Conservation (phyloP, 345 rosid species). For the Brassica napus region Da-Ae NC_063442.1:37891501-37892000, state of each 20-base stretch:
- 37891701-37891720: slow-evolving; percentile 5
- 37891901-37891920: not conserved
- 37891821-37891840: not conserved
- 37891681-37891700: not conserved
- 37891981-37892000: not conserved
- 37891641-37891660: not conserved
- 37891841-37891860: slow-evolving; percentile 3
- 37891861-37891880: not conserved
- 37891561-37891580: slow-evolving; percentile 28
- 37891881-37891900: slow-evolving; percentile 9
- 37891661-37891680: not conserved
- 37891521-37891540: not conserved
- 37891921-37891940: not conserved
- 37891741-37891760: not conserved
- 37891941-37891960: not conserved
- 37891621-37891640: not conserved
- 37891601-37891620: slow-evolving; percentile 19
- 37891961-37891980: not conserved
- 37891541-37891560: not conserved
- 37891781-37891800: slow-evolving; percentile 3
- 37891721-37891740: not conserved
- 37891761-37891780: slow-evolving; percentile 2
- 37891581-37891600: slow-evolving; percentile 26
- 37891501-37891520: not conserved
- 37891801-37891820: not conserved